Evolutionary conservation across 2,329 filamentous ascomycete genomes (phyloP), one percentile per base, ranked within the genome.

Genomic region (Coniochaeta sp.): DNA sequence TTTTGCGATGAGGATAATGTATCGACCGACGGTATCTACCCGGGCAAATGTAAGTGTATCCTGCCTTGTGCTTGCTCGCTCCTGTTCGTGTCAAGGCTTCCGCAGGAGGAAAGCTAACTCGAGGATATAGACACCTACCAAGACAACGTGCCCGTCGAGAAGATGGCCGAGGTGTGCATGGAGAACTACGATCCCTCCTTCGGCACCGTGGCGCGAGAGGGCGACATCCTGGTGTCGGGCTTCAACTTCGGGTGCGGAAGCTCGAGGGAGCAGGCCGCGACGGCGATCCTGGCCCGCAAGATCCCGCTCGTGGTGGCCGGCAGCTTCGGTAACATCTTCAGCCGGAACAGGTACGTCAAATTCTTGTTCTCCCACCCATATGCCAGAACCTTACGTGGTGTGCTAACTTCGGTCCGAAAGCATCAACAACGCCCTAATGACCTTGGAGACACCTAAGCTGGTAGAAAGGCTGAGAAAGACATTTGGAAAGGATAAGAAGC

Each of bases 91-190:
- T 44, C 17, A 22, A 44, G 19, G 19, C 40, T 6, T 40, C 11
- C 19, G 16, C 40, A 44, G 40, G 6, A 44, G 40, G 36, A 44
- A 44, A n/a, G 19, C 17, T 22, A 44, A n/a, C 40, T 44, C 17
- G 28, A 9, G 28, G 28, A 31, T 31, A 31, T 9, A 31, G 28
- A 91, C 73, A 97, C 93, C 0, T 98, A 98, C 74, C 91, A 96
- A 7, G 93, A 98, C 70, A 83, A 90, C 67, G 81, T 98, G 1
- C 77, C 89, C 0, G 78, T 76, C 0, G 88, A 91, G 63, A 85
- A 85, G 60, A 97, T 98, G 93, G 91, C 91, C 0, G 79, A 89
- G 65, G 92, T 93, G 0, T 93, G 89, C 74, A 97, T 98, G 92
- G 83, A 89, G 71, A 98, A 98, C 80, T 98, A 96, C 76, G 93